These are phyloP conservation scores for Salvia hispanica DNA, from an alignment of 257 asterid genomes.

Conservation along the genomic window DNA sequence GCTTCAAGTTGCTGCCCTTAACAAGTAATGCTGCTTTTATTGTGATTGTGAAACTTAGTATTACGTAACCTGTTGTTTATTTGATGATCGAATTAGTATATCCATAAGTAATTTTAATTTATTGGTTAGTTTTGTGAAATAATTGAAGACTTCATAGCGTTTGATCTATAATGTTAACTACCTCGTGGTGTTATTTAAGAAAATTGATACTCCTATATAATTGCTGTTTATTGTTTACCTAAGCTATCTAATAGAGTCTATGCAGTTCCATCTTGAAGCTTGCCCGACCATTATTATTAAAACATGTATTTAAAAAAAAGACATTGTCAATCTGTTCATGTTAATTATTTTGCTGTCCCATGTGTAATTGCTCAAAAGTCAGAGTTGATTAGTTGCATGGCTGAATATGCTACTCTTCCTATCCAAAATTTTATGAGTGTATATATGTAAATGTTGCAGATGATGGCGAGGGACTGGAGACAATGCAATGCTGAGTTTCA, in stretches of 20 bases:
- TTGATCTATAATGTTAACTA: constrained; percentile 1
- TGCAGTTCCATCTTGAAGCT: too few relatives aligned
- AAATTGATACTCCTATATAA: not conserved
- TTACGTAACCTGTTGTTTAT: not conserved
- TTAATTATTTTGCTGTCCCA: not conserved
- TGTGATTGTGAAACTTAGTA: not conserved
- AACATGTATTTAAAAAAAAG: not conserved
- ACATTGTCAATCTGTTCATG: not conserved
- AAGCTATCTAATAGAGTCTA: not conserved
- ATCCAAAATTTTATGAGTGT: constrained; percentile 18
- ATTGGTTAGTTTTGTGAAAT: not conserved
- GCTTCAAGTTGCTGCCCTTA: constrained; percentile 8
- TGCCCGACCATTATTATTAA: too few relatives aligned
- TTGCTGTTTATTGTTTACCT: not conserved
- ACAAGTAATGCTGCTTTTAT: constrained; percentile 3
- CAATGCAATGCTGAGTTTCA: constrained; percentile 59
- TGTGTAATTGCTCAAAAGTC: not conserved
- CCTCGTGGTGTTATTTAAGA: not conserved
- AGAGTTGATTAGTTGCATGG: not conserved
- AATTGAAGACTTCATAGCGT: not conserved
- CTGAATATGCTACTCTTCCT: not conserved
- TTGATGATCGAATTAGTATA: not conserved
- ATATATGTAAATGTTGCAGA: constrained; percentile 45
- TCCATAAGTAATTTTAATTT: not conserved
- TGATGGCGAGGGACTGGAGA: constrained; percentile 74